A percentile compares a stretch with the other conserved stretches of the same genome.
These are phyloP conservation scores for Picea abies DNA, from an alignment of 83 land plant genomes.

Conservation along the genomic window DNA sequence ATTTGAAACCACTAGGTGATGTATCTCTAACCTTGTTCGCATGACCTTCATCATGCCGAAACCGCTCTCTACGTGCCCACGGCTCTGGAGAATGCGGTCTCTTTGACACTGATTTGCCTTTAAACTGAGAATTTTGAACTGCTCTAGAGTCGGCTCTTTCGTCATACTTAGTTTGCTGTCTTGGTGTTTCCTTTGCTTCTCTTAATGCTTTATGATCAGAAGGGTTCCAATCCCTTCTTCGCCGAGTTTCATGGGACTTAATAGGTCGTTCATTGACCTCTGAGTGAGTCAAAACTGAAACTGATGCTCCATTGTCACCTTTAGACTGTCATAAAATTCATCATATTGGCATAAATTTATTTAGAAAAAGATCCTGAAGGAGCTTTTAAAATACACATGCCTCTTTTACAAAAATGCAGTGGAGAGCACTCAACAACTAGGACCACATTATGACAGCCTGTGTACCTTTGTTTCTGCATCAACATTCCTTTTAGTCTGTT, in stretches of 20 bases:
- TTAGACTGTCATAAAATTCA: constrained; percentile 10
- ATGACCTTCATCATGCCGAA: constrained; percentile 32
- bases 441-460: background rate
- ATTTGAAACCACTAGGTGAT: constrained; percentile 6
- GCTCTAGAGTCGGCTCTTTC: constrained; percentile 6
- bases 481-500: background rate
- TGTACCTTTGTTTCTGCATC: constrained; percentile 27
- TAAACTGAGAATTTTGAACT: constrained; percentile 7
- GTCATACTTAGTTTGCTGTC: constrained; percentile 7
- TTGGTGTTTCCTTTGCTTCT: constrained; percentile 11
- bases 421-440: background rate
- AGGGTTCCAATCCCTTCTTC: constrained; percentile 49
- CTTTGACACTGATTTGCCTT: constrained; percentile 15
- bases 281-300: too few relatives aligned
- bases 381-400: background rate
- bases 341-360: background rate
- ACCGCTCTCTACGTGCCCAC: constrained; percentile 39
- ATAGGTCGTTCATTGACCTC: constrained; percentile 28
- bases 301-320: constrained; percentile 5
- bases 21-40: constrained; percentile 30
- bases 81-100: constrained; percentile 39
- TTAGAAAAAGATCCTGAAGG: background rate
- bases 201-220: constrained; percentile 6
- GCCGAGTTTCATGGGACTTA: constrained; percentile 26
- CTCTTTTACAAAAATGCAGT: background rate